Evolutionary conservation across 768 basidiomycete species (phyloP).

Genomic region (Boletus patriciae): DNA sequence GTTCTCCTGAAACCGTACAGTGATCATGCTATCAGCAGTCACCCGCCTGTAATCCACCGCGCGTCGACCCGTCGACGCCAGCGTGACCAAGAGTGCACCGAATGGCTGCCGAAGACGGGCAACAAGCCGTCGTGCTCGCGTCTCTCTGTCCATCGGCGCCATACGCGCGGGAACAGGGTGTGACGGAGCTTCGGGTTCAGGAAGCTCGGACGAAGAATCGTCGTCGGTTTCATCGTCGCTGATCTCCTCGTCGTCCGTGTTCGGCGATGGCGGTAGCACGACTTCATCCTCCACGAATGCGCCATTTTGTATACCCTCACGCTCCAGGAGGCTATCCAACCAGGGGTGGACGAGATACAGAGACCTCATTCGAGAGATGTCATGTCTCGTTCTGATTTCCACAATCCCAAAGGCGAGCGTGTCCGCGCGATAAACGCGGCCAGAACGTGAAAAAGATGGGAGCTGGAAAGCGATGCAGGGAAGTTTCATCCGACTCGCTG

Average conservation of each 20-base stretch:
- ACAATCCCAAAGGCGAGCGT: neutral
- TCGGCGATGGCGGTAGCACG: neutral
- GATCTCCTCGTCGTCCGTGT: neutral
- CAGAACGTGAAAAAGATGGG: neutral
- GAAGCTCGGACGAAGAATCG: neutral
- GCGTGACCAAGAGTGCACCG: too few species aligned
- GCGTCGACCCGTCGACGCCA: too few species aligned
- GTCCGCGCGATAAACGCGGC: neutral
- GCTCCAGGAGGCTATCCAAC: neutral
- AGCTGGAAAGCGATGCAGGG: slow-evolving; percentile 3
- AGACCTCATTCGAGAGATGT: neutral
- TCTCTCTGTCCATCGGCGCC: neutral
- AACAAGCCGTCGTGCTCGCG: neutral
- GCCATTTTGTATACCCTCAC: neutral
- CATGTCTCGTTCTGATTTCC: neutral
- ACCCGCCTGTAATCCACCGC: too few species aligned
- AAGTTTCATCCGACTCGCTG: slow-evolving; percentile 4
- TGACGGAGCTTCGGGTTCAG: neutral
- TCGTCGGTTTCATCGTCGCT: neutral
- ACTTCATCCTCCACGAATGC: neutral
- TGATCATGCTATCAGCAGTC: neutral
- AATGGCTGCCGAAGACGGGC: too few species aligned
- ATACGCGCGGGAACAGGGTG: too few species aligned
- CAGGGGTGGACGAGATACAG: slow-evolving; percentile 6
- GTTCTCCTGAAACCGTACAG: neutral